Base-by-base conservation (phyloP, 805 yeast species). In the Monosporozyma aquatica region DNA sequence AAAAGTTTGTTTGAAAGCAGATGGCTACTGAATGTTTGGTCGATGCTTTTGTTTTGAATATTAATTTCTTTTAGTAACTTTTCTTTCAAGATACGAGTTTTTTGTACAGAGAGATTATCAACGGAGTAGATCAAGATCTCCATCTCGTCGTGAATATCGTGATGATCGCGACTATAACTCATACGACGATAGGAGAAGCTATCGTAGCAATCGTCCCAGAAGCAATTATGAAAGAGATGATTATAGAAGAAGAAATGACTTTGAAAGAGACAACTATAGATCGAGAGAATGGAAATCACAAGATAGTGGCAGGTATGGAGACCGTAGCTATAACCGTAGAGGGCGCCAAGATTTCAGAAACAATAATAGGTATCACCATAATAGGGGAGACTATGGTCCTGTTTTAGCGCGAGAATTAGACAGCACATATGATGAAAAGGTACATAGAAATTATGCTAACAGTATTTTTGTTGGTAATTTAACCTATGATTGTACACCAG, bases 391-490 rank as follows among this genome's bases (percentile, higher is more conserved):
- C 39, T 51, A 46, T 32, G 59, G 56, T 20, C 56, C 59, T 20
- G 45, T 46, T 15, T 35, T 54, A 24, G 53, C 53, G 5, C 47
- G 50, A 35, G 56, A 52, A 33, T 42, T 51, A 23, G 55, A 55
- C 37, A 50, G 54, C 41, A 46, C 64, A 6, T 48, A 48, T 25
- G 65, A 65, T 42, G 62, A 64, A 30, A 70, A 67, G 49, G 61
- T 66, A 23, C 69, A 68, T 40, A 72, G 87, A 65, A 76, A 80
- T 59, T 80, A 79, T 58, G 72, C 71, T 38, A 80, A 80, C 56
- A 78, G 86, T 45, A 68, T 82, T 35, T 83, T 83, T 54, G 72
- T 83, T 37, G 89, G 90, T 7, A 82, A 82, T 57, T 67, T 83
- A 42, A 84, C 89, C 5, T 83, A 73, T 56, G 75, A 74, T 40